A percentile compares a stretch with the other conserved stretches of the same genome.
Conservation (phyloP, 805 yeast species). For the Kuraishia molischiana region DNA sequence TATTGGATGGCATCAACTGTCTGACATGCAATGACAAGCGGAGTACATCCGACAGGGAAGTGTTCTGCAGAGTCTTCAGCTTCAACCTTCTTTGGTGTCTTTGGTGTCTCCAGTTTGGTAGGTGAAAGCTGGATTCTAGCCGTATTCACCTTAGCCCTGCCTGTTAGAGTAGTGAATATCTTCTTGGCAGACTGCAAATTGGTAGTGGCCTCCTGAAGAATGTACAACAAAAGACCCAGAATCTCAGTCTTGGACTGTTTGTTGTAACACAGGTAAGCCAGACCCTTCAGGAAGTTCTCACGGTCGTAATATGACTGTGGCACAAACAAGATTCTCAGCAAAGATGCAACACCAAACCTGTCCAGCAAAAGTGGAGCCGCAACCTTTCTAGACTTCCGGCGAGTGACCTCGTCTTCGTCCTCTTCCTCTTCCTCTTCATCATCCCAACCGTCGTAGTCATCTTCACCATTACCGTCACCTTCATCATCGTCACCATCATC, state of each 20-base stretch:
- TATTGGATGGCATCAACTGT: constrained; percentile 66
- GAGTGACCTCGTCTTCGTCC: neutral
- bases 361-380: constrained; percentile 65
- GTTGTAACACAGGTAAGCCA: constrained; percentile 60
- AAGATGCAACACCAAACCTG: constrained; percentile 61
- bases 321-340: constrained; percentile 60
- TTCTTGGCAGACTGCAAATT: constrained; percentile 53
- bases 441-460: neutral
- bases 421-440: constrained; percentile 14
- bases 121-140: constrained; percentile 7
- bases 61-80: constrained; percentile 1
- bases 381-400: constrained; percentile 10
- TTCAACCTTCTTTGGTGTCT: constrained; percentile 4
- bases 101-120: constrained; percentile 5
- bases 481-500: neutral
- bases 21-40: constrained; percentile 66
- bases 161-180: constrained; percentile 47
- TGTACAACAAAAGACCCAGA: constrained; percentile 53
- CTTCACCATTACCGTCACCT: constrained; percentile 7
- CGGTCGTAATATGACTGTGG: constrained; percentile 59
- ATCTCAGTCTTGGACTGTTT: constrained; percentile 74
- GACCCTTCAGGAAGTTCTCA: constrained; percentile 53
- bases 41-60: constrained; percentile 55
- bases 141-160: constrained; percentile 28
- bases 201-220: constrained; percentile 66